Conservation (phyloP, 306 rosid genomes). For the Ceratonia siliqua region DNA sequence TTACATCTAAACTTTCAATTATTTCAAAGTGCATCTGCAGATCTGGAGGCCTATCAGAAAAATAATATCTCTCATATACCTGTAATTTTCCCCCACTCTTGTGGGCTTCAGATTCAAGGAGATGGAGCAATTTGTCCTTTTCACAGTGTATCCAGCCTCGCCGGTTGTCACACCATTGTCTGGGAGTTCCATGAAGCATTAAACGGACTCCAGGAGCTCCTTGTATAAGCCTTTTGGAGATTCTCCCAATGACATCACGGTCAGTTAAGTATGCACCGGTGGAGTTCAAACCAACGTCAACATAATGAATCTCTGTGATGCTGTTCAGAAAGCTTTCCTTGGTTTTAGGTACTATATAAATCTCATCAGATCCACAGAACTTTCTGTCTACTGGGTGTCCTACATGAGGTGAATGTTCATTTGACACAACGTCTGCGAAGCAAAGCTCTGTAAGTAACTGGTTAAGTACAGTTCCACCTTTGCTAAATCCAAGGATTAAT, state of each 20-base stretch:
- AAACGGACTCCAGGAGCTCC: slow-evolving; percentile 49
- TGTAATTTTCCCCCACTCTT: slow-evolving; percentile 53
- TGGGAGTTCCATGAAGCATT: slow-evolving; percentile 86
- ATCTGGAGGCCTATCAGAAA: slow-evolving; percentile 57
- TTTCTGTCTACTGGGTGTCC: slow-evolving; percentile 26
- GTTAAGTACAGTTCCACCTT: slow-evolving; percentile 87
- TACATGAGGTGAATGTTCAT: slow-evolving; percentile 21
- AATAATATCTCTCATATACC: slow-evolving; percentile 57
- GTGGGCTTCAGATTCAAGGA: slow-evolving; percentile 57
- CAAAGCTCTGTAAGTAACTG: slow-evolving; percentile 80
- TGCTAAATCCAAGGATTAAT: slow-evolving; percentile 81
- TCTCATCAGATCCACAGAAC: slow-evolving; percentile 23
- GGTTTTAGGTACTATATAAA: slow-evolving; percentile 47
- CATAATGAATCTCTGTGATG: slow-evolving; percentile 73
- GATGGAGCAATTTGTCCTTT: slow-evolving; percentile 53
- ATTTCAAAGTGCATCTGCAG: slow-evolving; percentile 93
- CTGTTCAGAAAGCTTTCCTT: slow-evolving; percentile 56
- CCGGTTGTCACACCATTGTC: slow-evolving; percentile 74
- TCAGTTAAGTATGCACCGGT: slow-evolving; percentile 74
- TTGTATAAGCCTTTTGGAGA: slow-evolving; percentile 46
- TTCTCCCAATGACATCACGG: slow-evolving; percentile 48
- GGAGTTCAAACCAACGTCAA: slow-evolving; percentile 85
- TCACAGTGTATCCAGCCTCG: slow-evolving; percentile 72
- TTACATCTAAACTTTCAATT: slow-evolving; percentile 62
- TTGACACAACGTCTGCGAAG: slow-evolving; percentile 39